Base-by-base conservation (phyloP, 2,329 filamentous ascomycete genomes). In the Verruconis gallopava region DNA sequence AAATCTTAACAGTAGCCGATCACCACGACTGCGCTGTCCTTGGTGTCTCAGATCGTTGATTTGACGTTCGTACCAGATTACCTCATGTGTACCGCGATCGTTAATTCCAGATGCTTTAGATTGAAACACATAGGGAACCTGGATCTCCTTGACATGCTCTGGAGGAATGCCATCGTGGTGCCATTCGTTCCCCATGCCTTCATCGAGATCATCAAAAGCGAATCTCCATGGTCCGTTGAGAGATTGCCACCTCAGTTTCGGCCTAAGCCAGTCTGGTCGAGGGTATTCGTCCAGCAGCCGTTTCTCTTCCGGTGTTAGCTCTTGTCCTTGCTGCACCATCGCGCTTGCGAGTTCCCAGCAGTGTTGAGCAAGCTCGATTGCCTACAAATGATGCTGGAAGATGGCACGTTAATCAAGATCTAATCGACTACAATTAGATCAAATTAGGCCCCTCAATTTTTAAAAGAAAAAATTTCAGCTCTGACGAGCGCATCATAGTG, bases 91-190 rank as follows among this genome's bases (percentile, higher is more conserved):
- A 38, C 69, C 72, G 42, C 68, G 68, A 22, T 78, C 69, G 46
- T 72, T 65, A 48, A 81, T 72, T 2, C 75, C 75, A 0, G 76
- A 80, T 0, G 76, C 76, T 0, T 70, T 69, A 4, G 71, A 68
- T 53, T 81, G 78, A 50, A 79, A 81, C 2, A 74, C 76, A 48
- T 72, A 82, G 0, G 77, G 77, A 0, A 81, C 75, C 25, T 68
- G 62, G 47, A 81, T 81, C 58, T 59, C 0, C 50, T 47, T 11
- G 53, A 47, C 2, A 47, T 49, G 1, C 49, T 50, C 11, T 51
- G 52, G 1, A 52, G 33, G 13, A 66, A 58, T 41, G 64, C 53
- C 67, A 2, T 55, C 55, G 4, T 65, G 56, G 4, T 77, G 69
- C 76, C 77, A 81, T 33, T 57, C 51, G 19, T 67, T 54, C 3